Evolutionary conservation across 139 green algal species (phyloP), one percentile per base, ranked within the genome.

Genomic region (Volvox africanus): DNA sequence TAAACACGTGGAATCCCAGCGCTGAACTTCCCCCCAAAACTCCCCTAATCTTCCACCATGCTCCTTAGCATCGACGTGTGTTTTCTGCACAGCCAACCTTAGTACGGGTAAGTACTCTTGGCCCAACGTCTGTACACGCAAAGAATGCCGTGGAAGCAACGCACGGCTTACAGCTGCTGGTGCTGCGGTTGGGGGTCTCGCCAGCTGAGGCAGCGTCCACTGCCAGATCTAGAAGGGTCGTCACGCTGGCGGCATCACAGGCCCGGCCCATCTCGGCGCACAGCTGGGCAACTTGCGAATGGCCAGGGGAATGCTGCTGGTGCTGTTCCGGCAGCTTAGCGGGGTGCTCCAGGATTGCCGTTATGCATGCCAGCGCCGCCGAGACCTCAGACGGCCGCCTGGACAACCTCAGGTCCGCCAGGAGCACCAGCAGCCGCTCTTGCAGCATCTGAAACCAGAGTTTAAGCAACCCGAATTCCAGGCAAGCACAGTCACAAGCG

Each of bases 191-290:
- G 28, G n/a, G 71, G 2, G 71, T 37, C 14, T 79, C 28, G 32
- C 76, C 33, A 61, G 32, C 76, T 61, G 78, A 35, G 24, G 78
- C 78, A 22, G 62, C 62, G 13, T 62, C 65, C 28, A 33, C 80
- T 24, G 88, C 32, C 80, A 91, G 6, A 69, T 91, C 80, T 68
- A 92, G 84, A 1, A 93, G 87, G 20, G 76, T 87, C 0, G 86
- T 71, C 12, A 82, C 88, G n/a, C 67, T 79, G 1, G 62, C 61
- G 16, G 80, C 86, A 36, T 79, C 86, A 33, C 90, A 82, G 32
- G 44, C 87, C 13, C 68, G 24, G 44, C 91, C 91, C 91, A 93
- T 92, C 0, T 83, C 86, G 20, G 35, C 37, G 30, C 80, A 80
- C 78, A 91, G 84, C 76, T 88, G 61, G 24, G 26, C 9, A 55